phyloP scores from a whole-genome alignment of 2,329 filamentous ascomycete species.

The Neonectria hederae region DNA sequence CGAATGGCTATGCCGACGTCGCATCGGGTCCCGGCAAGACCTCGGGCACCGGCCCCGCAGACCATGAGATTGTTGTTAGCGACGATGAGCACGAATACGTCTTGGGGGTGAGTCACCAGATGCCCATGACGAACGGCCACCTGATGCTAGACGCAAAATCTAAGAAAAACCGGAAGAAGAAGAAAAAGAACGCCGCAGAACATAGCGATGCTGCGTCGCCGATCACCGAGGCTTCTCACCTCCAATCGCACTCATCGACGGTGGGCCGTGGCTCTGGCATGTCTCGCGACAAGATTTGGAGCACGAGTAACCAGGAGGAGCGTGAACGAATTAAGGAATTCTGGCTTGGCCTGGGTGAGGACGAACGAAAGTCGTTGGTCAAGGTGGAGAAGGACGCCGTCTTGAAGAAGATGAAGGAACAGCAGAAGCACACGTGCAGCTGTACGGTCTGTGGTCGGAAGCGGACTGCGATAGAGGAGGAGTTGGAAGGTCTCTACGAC shows the following conservation, averaged over 20 bases:
- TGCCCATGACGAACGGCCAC: constrained; percentile 44
- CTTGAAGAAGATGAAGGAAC: constrained; percentile 99
- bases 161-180: constrained; percentile 76
- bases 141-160: constrained; percentile 50
- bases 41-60: constrained; percentile 43
- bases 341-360: constrained; percentile 93
- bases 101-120: constrained; percentile 47
- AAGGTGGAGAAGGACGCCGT: constrained; percentile 99
- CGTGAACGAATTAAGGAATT: constrained; percentile 98
- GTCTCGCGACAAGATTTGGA: constrained; percentile 92
- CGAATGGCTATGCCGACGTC: constrained; percentile 55
- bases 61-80: constrained; percentile 64
- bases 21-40: constrained; percentile 39
- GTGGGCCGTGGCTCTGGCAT: constrained; percentile 54
- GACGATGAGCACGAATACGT: constrained; percentile 62
- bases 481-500: constrained; percentile 96
- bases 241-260: constrained; percentile 44
- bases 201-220: constrained; percentile 36
- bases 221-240: constrained; percentile 28
- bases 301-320: constrained; percentile 92
- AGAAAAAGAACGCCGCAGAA: constrained; percentile 61
- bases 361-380: constrained; percentile 92
- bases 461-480: constrained; percentile 96
- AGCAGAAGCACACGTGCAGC: constrained; percentile 98
- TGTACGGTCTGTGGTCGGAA: constrained; percentile 97